Evolutionary conservation across 495 filamentous ascomycete genomes (phyloP).

Genomic region (Penicillium mononematosum): DNA sequence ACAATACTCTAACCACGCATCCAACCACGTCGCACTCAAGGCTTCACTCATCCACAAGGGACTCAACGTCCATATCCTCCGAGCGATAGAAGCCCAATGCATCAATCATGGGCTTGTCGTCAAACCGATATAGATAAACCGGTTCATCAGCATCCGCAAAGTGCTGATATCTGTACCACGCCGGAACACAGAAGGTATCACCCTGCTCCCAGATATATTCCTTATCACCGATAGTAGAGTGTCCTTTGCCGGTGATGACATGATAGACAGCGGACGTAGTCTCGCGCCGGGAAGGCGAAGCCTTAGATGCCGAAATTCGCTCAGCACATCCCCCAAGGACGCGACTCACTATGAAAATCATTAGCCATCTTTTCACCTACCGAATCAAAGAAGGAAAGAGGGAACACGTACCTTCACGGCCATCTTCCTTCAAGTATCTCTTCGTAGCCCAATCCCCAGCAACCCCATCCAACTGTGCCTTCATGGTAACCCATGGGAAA

Average conservation of each 20-base stretch:
- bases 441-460: slow-evolving; percentile 26
- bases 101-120: slow-evolving; percentile 47
- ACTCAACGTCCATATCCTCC: slow-evolving; percentile 37
- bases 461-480: slow-evolving; percentile 29
- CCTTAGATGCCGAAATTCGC: slow-evolving; percentile 26
- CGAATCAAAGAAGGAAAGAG: neutral
- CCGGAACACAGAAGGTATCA: slow-evolving; percentile 48
- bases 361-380: slow-evolving; percentile 17
- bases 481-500: slow-evolving; percentile 43
- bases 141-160: slow-evolving; percentile 33
- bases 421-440: slow-evolving; percentile 35
- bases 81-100: slow-evolving; percentile 44
- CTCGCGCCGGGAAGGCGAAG: slow-evolving; percentile 33
- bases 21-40: neutral
- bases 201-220: slow-evolving; percentile 35
- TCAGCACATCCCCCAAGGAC: slow-evolving; percentile 43
- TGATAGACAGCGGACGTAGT: slow-evolving; percentile 45
- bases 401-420: slow-evolving; percentile 28
- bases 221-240: slow-evolving; percentile 33
- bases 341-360: slow-evolving; percentile 27
- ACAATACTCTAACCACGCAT: neutral
- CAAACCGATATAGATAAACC: slow-evolving; percentile 48
- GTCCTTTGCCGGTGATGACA: slow-evolving; percentile 37
- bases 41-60: slow-evolving; percentile 11
- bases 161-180: slow-evolving; percentile 46